A percentile compares a stretch with the other conserved stretches of the same genome.
Evolutionary conservation across 2,329 filamentous ascomycete genomes (phyloP).

Genomic region (Akanthomyces muscarius): DNA sequence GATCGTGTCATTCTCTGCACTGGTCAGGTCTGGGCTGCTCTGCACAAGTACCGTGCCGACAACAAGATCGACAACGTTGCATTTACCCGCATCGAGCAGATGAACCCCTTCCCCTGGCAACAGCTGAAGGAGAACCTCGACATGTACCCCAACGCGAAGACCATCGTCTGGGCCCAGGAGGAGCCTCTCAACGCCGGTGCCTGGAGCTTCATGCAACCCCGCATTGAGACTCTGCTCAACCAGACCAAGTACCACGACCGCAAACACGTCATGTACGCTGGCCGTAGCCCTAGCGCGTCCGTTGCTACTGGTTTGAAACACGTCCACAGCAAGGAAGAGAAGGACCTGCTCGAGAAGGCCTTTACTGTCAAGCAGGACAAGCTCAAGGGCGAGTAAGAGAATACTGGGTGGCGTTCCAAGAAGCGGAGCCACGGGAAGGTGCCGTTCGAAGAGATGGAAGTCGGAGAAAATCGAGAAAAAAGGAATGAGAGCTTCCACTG

Average conservation of each 20-base stretch:
- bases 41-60: conserved; percentile 85
- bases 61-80: conserved; percentile 87
- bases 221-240: conserved; percentile 94
- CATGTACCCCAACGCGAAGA: conserved; percentile 94
- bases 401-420: background rate
- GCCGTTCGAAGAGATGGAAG: background rate
- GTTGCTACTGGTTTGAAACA: conserved; percentile 91
- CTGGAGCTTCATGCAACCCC: conserved; percentile 95
- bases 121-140: conserved; percentile 96
- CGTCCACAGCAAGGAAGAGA: conserved; percentile 87
- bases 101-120: conserved; percentile 98
- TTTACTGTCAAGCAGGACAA: conserved; percentile 64
- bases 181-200: conserved; percentile 96
- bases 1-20: conserved; percentile 92
- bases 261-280: conserved; percentile 96
- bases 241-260: conserved; percentile 87
- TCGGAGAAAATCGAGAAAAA: conserved; percentile 1
- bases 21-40: conserved; percentile 87
- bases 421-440: background rate
- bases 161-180: conserved; percentile 95
- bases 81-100: conserved; percentile 92
- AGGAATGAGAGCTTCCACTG: conserved; percentile 14
- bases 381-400: conserved; percentile 59
- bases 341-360: conserved; percentile 68
- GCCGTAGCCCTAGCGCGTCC: conserved; percentile 85